phyloP scores from a whole-genome alignment of 305 asterid genomes.

The Fraxinus paxiana region DNA sequence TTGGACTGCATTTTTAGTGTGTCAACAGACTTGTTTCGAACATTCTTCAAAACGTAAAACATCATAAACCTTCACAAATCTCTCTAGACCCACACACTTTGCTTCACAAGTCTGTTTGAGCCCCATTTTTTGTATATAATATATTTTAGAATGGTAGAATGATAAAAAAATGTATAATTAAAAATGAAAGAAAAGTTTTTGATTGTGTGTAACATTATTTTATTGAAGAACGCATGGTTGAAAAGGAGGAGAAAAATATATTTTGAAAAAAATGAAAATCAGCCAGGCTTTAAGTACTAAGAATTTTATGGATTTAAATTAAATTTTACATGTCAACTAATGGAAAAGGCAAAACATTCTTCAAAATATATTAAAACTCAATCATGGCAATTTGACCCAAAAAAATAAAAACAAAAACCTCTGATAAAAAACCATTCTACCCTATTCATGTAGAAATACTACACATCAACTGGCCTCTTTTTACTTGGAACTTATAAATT shows the following conservation, averaged over 20 bases:
- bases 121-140: neutral
- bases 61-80: neutral
- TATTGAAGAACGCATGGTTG: neutral
- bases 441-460: neutral
- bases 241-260: neutral
- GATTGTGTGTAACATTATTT: too few relatives aligned
- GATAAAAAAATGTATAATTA: too few relatives aligned
- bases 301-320: neutral
- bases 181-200: neutral
- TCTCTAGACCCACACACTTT: neutral
- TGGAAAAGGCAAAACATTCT: neutral
- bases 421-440: neutral
- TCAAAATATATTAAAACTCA: neutral
- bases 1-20: too few relatives aligned
- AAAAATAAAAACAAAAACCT: neutral
- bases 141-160: too few relatives aligned
- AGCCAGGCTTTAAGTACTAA: neutral
- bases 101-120: neutral
- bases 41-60: neutral
- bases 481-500: neutral
- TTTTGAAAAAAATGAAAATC: too few relatives aligned
- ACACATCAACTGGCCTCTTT: neutral
- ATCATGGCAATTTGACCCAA: neutral
- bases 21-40: too few relatives aligned
- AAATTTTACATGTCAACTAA: neutral